A percentile compares a stretch with the other conserved stretches of the same genome.
Conservation (phyloP, 2,329 filamentous ascomycete species). For the Cryphonectria radicalis region DNA sequence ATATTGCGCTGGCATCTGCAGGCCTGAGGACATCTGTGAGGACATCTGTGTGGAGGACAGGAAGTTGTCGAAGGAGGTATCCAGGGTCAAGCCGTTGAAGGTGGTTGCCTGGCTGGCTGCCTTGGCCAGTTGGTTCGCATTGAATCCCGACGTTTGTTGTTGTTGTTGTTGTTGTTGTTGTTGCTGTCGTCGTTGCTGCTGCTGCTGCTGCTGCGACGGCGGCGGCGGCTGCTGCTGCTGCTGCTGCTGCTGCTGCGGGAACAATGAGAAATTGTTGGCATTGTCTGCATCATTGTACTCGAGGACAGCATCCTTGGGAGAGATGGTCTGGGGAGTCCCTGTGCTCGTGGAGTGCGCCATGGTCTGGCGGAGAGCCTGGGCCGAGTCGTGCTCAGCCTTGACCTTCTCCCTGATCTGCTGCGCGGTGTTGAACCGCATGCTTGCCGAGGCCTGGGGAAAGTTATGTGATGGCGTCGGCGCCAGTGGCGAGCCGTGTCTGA, state of each 20-base stretch:
- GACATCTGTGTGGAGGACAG: too few relatives aligned
- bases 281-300: constrained; percentile 81
- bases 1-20: constrained; percentile 54
- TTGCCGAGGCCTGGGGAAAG: constrained; percentile 37
- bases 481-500: constrained; percentile 71
- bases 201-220: neutral
- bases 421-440: constrained; percentile 27
- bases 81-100: constrained; percentile 33
- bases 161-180: constrained; percentile 40
- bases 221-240: neutral
- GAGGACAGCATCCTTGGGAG: constrained; percentile 87
- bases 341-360: constrained; percentile 47
- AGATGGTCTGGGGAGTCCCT: constrained; percentile 79
- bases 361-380: constrained; percentile 49
- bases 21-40: constrained; percentile 42
- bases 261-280: constrained; percentile 72
- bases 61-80: constrained; percentile 37
- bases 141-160: constrained; percentile 46
- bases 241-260: constrained; percentile 53
- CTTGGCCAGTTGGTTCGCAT: constrained; percentile 46
- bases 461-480: constrained; percentile 54
- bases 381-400: constrained; percentile 62
- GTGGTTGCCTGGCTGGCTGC: constrained; percentile 33
- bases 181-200: too few relatives aligned
- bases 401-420: constrained; percentile 58